Evolutionary conservation across 164 flowering plant species (phyloP), one percentile per base, ranked within the genome.

Genomic region (Pachysandra terminalis): DNA sequence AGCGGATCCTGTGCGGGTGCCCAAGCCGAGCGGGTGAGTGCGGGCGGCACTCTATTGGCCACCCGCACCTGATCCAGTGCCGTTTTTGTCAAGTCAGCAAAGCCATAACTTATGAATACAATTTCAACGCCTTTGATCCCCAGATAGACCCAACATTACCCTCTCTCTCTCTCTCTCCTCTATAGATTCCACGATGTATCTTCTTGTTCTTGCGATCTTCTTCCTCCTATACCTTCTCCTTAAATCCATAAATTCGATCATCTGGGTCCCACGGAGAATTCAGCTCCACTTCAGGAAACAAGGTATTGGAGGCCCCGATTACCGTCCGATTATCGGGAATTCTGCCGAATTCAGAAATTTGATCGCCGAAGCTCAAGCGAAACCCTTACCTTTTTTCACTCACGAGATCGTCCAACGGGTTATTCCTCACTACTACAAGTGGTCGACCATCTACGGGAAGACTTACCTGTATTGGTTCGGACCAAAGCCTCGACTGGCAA

Each of bases 401-500:
- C 75, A 72, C 17, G 61, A 71, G 15, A 68, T 85, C 16, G 24
- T 80, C 1, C 74, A 66, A 45, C 70, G 87, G 6, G 85, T 72
- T 54, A 26, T 71, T 9, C 88, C 96, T 0, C 81, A 79, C 65
- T 87, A 85, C 81, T 48, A 69, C 73, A 62, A 28, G 41, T 90
- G 96, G 93, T 83, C 89, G 0, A 25, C n/a, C 22, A 28, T 58
- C 26, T 90, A 86, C 65, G 93, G 93, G 51, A 80, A 81, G 67
- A 85, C 71, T 3, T 88, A 82, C 56, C 72, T 90, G 0, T 86
- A 77, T 73, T 88, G 96, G 96, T 85, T 86, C 66, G 93, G 96
- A 41, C 25, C 80, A 0, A 79, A 45, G 54, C 88, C 91, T 23
- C 52, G 83, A 59, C 53, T 90, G 53, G 89, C 89, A 2, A 66